Conservation (phyloP, 768 basidiomycete genomes). For the Russula brevipes region DNA sequence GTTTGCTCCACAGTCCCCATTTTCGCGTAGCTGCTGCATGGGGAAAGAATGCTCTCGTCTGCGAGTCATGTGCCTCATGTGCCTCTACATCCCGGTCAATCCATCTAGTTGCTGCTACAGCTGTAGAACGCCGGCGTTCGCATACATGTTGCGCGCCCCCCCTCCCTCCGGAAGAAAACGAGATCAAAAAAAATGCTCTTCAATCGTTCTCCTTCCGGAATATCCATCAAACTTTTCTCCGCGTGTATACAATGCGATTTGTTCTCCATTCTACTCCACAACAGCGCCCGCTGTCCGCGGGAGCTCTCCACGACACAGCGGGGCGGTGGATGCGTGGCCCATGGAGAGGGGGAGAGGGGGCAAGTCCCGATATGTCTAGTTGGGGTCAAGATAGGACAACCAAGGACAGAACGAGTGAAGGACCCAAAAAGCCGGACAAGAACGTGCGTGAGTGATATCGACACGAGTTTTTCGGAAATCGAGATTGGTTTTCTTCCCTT, state of each 20-base stretch:
- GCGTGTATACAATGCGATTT: slow-evolving; percentile 1
- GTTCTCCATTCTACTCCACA: slow-evolving; percentile 2
- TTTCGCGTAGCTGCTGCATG: neutral
- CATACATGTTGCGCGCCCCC: too few species aligned
- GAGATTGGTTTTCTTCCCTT: neutral
- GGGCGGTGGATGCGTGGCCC: slow-evolving; percentile 16
- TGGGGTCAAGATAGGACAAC: neutral
- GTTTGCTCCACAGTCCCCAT: neutral
- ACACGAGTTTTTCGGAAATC: neutral
- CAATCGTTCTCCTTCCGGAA: too few species aligned
- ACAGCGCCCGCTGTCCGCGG: neutral
- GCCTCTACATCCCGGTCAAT: neutral
- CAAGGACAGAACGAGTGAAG: too few species aligned
- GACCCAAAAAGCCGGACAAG: slow-evolving; percentile 3
- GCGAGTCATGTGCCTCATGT: slow-evolving; percentile 3
- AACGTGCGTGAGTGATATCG: neutral
- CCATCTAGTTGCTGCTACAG: neutral
- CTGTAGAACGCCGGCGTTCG: neutral
- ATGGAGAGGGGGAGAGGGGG: neutral
- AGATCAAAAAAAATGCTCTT: neutral
- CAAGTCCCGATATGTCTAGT: slow-evolving; percentile 6
- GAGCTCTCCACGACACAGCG: slow-evolving; percentile 11
- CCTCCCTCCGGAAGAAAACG: neutral
- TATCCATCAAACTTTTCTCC: neutral
- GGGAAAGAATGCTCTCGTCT: neutral